Evolutionary conservation across 2,329 filamentous ascomycete species (phyloP).

Genomic region (Corinectria fuckeliana): DNA sequence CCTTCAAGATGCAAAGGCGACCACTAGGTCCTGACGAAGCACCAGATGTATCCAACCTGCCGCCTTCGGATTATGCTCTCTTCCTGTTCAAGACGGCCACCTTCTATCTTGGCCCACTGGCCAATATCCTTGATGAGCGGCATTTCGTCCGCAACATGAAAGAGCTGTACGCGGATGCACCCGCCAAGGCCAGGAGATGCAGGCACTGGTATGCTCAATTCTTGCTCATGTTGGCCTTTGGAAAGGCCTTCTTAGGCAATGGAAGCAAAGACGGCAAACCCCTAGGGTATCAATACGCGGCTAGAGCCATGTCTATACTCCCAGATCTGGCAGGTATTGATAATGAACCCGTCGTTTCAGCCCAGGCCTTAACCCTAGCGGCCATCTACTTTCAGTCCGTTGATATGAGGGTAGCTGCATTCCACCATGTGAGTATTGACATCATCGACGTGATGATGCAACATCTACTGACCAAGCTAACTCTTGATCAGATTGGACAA

Average conservation of each 20-base stretch:
- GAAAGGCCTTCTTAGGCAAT: slow-evolving; percentile 40
- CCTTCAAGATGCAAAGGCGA: slow-evolving; percentile 33
- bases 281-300: slow-evolving; percentile 47
- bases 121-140: slow-evolving; percentile 28
- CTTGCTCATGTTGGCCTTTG: slow-evolving; percentile 42
- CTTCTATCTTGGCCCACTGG: slow-evolving; percentile 30
- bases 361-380: slow-evolving; percentile 42
- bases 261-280: slow-evolving; percentile 39
- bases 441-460: not conserved
- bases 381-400: slow-evolving; percentile 50
- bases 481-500: slow-evolving; percentile 38
- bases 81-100: slow-evolving; percentile 34
- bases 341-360: slow-evolving; percentile 27
- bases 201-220: slow-evolving; percentile 43
- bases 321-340: slow-evolving; percentile 42
- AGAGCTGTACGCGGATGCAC: slow-evolving; percentile 33
- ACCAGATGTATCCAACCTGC: slow-evolving; percentile 31
- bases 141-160: slow-evolving; percentile 28
- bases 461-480: not conserved
- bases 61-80: slow-evolving; percentile 32
- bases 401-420: slow-evolving; percentile 48
- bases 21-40: slow-evolving; percentile 28
- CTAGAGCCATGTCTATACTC: slow-evolving; percentile 47
- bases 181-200: slow-evolving; percentile 21
- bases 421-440: slow-evolving; percentile 43